Percentiles rank a stretch among this genome's conserved stretches.
These are phyloP conservation scores for Beauveria australis DNA, from an alignment of 2,329 filamentous ascomycete species.

Conservation along the genomic window DNA sequence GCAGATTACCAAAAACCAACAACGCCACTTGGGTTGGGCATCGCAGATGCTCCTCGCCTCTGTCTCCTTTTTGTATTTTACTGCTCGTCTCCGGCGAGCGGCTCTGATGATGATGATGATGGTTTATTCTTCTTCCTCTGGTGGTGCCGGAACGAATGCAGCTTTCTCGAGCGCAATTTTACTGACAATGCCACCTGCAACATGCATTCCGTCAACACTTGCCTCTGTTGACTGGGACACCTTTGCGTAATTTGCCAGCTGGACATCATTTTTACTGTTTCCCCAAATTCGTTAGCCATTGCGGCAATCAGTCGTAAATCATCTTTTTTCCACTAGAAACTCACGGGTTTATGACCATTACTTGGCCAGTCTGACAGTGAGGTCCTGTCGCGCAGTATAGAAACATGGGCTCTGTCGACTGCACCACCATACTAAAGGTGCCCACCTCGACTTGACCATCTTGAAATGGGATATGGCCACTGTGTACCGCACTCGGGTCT, in stretches of 20 bases:
- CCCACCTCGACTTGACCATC: slow-evolving; percentile 29
- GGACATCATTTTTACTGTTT: background rate
- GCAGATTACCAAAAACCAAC: no score
- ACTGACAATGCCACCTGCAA: slow-evolving; percentile 15
- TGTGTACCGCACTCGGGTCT: slow-evolving; percentile 26
- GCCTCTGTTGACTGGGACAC: slow-evolving; percentile 11
- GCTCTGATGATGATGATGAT: background rate
- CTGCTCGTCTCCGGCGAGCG: no score
- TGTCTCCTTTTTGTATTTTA: no score
- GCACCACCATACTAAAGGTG: slow-evolving; percentile 39
- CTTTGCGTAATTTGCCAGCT: slow-evolving; percentile 9
- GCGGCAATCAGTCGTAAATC: accelerated
- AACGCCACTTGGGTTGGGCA: no score
- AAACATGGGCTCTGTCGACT: slow-evolving; percentile 37
- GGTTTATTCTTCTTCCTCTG: background rate
- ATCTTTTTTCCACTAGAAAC: slow-evolving; percentile 8
- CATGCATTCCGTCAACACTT: slow-evolving; percentile 15
- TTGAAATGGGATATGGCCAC: slow-evolving; percentile 32
- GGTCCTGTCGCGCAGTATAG: slow-evolving; percentile 41
- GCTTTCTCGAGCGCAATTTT: background rate
- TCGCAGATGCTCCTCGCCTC: no score
- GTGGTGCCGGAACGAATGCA: background rate
- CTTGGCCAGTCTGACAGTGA: slow-evolving; percentile 43
- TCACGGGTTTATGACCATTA: slow-evolving; percentile 42
- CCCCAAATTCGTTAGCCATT: background rate